Conservation (phyloP, 164 flowering plant species). For the Malania oleifera region DNA sequence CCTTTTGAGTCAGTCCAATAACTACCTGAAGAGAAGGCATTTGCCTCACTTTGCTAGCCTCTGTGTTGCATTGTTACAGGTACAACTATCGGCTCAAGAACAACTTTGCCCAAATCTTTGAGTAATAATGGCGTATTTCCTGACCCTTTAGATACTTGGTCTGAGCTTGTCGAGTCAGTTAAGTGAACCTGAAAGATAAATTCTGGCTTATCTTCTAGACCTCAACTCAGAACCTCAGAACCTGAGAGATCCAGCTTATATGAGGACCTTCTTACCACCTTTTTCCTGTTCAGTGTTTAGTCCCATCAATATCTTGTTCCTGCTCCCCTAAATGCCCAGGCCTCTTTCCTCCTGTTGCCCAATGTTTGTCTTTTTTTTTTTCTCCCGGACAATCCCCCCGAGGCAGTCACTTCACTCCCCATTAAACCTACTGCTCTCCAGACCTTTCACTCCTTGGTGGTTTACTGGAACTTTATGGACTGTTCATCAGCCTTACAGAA, state of each 20-base stretch:
- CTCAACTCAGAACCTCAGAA: not conserved
- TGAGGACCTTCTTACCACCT: not conserved
- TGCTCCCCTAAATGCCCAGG: not conserved
- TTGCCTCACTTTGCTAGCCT: slow-evolving; percentile 1
- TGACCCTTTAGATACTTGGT: not conserved
- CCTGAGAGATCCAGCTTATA: not conserved
- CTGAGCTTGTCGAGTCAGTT: not conserved
- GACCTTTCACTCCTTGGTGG: not conserved
- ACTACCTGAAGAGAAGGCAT: not conserved
- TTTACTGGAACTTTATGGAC: not conserved
- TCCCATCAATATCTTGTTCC: not conserved
- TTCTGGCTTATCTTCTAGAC: not conserved
- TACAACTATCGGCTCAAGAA: not conserved
- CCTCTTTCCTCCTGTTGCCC: no score
- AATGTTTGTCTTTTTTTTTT: no score
- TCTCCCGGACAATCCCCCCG: not conserved
- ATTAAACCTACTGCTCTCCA: not conserved
- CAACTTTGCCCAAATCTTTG: not conserved
- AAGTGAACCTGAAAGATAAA: not conserved
- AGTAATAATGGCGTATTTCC: not conserved
- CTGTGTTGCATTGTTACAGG: slow-evolving; percentile 1
- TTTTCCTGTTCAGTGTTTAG: not conserved
- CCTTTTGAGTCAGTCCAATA: no score
- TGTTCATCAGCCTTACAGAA: not conserved
- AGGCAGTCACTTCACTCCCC: not conserved